Evolutionary conservation across 306 rosid genomes (phyloP).

Genomic region (Ammopiptanthus mongolicus): DNA sequence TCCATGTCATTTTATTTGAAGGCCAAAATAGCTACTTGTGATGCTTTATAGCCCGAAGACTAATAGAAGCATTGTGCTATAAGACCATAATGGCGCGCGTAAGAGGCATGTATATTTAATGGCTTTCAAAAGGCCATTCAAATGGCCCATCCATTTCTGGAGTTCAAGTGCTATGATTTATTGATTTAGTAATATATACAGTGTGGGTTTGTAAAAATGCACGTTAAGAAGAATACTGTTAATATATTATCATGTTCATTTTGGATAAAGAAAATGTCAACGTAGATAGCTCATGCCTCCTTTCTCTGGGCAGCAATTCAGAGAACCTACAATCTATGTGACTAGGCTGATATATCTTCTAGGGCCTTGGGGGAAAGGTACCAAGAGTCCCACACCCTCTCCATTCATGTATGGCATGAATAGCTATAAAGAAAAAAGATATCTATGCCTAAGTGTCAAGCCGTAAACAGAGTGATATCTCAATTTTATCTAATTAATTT

Average conservation of each 20-base stretch:
- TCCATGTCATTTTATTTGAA: not conserved
- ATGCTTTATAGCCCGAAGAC: not conserved
- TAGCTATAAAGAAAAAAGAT: not conserved
- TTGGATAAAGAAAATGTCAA: not conserved
- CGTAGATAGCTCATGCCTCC: not conserved
- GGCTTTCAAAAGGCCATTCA: not conserved
- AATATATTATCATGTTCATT: not conserved
- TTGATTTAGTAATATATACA: not conserved
- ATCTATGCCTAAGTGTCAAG: not conserved
- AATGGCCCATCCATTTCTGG: too few relatives aligned
- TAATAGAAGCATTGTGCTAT: not conserved
- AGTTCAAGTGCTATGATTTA: too few relatives aligned
- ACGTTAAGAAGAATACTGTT: not conserved
- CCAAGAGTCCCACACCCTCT: not conserved
- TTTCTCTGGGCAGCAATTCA: not conserved
- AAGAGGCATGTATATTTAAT: not conserved
- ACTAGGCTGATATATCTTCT: too few relatives aligned
- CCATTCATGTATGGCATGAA: not conserved
- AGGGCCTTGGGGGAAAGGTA: too few relatives aligned
- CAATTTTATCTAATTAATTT: not conserved
- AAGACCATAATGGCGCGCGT: not conserved
- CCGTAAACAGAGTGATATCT: not conserved
- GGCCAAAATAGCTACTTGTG: conserved; percentile 4
- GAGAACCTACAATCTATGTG: not conserved
- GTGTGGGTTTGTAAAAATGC: not conserved